phyloP scores from a whole-genome alignment of 805 yeast species.

The Dipodascopsis uninucleata region DNA sequence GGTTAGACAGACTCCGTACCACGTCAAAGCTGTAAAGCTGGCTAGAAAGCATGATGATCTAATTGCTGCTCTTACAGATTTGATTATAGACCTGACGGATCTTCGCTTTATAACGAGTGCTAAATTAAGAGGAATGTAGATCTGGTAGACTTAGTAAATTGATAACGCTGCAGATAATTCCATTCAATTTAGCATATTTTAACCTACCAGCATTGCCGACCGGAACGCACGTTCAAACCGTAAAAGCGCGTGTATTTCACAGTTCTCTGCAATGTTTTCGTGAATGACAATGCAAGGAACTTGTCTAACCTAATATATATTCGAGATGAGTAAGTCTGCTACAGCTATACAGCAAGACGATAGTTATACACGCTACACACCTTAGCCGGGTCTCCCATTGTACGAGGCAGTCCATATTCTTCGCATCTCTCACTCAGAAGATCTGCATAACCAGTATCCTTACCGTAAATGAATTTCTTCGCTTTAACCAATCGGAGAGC shows the following conservation, averaged over 20 bases:
- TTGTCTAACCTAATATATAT: constrained; percentile 34
- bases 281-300: constrained; percentile 44
- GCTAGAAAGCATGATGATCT: constrained; percentile 47
- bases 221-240: constrained; percentile 43
- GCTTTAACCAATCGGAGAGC: constrained; percentile 38
- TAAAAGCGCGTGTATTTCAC: constrained; percentile 49
- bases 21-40: constrained; percentile 42
- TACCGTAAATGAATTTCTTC: constrained; percentile 40
- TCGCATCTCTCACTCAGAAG: constrained; percentile 37
- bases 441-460: constrained; percentile 34
- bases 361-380: neutral
- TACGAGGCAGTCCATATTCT: constrained; percentile 38
- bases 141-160: neutral
- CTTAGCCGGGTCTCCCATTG: constrained; percentile 34
- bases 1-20: constrained; percentile 49
- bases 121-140: constrained; percentile 43
- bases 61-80: constrained; percentile 33
- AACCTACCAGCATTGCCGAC: constrained; percentile 40
- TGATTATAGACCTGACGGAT: constrained; percentile 24
- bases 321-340: neutral
- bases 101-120: constrained; percentile 34
- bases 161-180: too few relatives aligned
- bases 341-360: neutral
- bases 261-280: constrained; percentile 39
- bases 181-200: too few relatives aligned